Evolutionary conservation across 495 filamentous ascomycete genomes (phyloP).

Genomic region (Podospora pseudopauciseta): DNA sequence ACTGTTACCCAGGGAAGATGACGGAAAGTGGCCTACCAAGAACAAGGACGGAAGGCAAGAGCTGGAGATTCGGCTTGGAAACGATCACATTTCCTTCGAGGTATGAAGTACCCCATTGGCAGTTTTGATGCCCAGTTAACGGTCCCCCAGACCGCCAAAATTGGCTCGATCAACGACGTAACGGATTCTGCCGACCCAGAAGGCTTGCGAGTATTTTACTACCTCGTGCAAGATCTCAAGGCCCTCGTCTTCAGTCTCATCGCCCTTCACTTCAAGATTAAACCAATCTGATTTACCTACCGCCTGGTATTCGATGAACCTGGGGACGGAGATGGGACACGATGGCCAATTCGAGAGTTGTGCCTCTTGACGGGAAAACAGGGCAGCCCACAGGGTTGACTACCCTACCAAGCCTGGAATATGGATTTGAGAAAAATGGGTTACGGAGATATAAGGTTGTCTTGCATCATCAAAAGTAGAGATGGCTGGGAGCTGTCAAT

Average conservation of each 20-base stretch:
- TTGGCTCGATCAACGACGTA: slow-evolving; percentile 94
- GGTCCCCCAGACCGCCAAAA: slow-evolving; percentile 81
- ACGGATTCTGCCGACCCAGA: slow-evolving; percentile 95
- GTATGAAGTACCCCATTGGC: slow-evolving; percentile 38
- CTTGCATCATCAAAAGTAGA: not conserved
- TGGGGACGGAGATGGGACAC: not conserved
- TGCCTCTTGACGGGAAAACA: not conserved
- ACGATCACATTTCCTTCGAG: slow-evolving; percentile 98
- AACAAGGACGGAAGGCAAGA: slow-evolving; percentile 99
- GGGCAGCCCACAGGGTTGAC: not conserved
- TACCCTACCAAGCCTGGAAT: not conserved
- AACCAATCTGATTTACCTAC: slow-evolving; percentile 61
- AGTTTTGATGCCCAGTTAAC: slow-evolving; percentile 24
- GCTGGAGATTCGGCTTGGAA: slow-evolving; percentile 89
- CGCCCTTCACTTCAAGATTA: slow-evolving; percentile 96
- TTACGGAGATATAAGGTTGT: not conserved
- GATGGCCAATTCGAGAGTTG: not conserved
- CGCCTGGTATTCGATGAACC: not conserved
- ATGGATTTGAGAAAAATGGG: not conserved
- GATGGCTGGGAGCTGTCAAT: not conserved
- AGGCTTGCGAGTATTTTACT: slow-evolving; percentile 98
- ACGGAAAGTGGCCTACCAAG: slow-evolving; percentile 98
- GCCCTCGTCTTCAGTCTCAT: slow-evolving; percentile 96
- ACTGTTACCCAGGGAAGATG: slow-evolving; percentile 73
- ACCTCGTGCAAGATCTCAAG: slow-evolving; percentile 96